Percentiles rank a stretch among this genome's conserved stretches.
Conservation (phyloP, 2,329 filamentous ascomycete species). For the Rhytidhysteron rufulum region DNA sequence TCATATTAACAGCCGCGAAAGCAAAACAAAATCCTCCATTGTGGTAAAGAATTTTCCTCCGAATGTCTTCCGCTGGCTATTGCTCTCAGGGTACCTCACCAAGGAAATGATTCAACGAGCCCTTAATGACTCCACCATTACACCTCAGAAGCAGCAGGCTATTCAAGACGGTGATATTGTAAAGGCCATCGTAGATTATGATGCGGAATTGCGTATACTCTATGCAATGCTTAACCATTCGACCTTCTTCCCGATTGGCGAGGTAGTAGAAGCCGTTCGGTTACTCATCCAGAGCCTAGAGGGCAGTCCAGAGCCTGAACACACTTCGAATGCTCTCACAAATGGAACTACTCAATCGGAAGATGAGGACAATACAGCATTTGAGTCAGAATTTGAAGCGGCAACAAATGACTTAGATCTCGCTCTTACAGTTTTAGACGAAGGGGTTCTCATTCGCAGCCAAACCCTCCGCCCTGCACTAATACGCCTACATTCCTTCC, state of each 20-base stretch:
- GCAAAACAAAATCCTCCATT: conserved; percentile 15
- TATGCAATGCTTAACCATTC: conserved; percentile 59
- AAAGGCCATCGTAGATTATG: conserved; percentile 59
- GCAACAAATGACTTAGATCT: conserved; percentile 58
- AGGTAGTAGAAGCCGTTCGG: conserved; percentile 64
- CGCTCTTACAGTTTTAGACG: conserved; percentile 64
- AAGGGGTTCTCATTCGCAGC: conserved; percentile 60
- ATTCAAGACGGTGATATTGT: conserved; percentile 60
- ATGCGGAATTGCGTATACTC: conserved; percentile 65
- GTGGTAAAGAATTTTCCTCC: conserved; percentile 45
- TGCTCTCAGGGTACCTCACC: conserved; percentile 51
- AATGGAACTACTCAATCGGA: conserved; percentile 21
- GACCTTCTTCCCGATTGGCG: conserved; percentile 62
- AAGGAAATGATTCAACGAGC: conserved; percentile 43
- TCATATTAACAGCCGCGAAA: too few species aligned
- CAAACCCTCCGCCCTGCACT: conserved; percentile 65
- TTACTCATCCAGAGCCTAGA: conserved; percentile 68
- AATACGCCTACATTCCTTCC: conserved; percentile 65
- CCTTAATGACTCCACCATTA: conserved; percentile 31
- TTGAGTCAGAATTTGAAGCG: conserved; percentile 37
- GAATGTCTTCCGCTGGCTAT: conserved; percentile 57
- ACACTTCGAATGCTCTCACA: conserved; percentile 38
- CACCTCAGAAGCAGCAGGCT: conserved; percentile 44
- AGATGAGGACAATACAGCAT: conserved; percentile 29
- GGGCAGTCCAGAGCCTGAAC: conserved; percentile 24